Evolutionary conservation across 306 rosid genomes (phyloP).

Genomic region (Citrullus mucosospermus): DNA sequence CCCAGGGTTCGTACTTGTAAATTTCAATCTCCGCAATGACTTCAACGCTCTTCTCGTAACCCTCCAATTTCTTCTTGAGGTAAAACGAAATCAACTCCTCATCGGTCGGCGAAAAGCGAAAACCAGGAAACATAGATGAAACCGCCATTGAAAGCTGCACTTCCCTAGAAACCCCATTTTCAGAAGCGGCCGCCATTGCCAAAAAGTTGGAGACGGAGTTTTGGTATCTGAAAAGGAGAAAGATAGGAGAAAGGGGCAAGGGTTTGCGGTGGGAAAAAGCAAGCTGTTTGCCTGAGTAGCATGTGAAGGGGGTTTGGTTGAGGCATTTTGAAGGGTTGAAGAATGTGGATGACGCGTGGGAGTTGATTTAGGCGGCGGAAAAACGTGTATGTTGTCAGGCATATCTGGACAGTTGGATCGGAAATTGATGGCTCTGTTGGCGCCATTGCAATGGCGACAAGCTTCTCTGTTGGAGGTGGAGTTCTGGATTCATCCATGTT

Average conservation of each 20-base stretch:
- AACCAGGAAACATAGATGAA: constrained; percentile 80
- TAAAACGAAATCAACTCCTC: constrained; percentile 83
- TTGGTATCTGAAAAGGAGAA: neutral
- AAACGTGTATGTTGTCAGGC: neutral
- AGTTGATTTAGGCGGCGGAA: neutral
- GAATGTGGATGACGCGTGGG: constrained; percentile 1
- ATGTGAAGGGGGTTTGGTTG: neutral
- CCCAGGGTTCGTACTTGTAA: constrained; percentile 87
- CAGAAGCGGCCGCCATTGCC: constrained; percentile 8
- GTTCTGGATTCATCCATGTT: neutral
- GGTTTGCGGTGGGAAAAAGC: neutral
- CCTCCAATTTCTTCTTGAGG: constrained; percentile 59
- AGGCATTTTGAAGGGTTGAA: neutral
- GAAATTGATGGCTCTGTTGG: neutral
- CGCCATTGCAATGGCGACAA: neutral
- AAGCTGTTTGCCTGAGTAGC: neutral
- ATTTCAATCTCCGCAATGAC: constrained; percentile 69
- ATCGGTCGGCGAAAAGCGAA: constrained; percentile 86
- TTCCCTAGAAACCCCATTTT: constrained; percentile 24
- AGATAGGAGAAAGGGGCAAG: neutral
- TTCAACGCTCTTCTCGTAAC: constrained; percentile 44
- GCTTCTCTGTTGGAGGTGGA: neutral
- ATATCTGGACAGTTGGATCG: neutral
- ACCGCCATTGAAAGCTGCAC: constrained; percentile 54
- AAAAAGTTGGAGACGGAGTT: neutral